phyloP scores from a whole-genome alignment of 2,329 filamentous ascomycete species.

The Neonectria punicea region DNA sequence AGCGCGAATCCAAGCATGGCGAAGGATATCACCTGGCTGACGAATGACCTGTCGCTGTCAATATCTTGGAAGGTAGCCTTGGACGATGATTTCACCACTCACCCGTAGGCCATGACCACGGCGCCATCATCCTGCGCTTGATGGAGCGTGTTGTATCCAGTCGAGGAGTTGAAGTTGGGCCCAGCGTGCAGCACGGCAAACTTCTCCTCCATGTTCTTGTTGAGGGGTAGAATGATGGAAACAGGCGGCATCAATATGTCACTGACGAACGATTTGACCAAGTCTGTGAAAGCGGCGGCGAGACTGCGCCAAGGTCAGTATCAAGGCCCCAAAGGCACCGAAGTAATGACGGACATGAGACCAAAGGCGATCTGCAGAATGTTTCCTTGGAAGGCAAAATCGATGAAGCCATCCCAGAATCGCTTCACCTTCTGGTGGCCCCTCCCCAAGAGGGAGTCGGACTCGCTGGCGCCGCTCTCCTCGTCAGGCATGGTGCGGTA shows the following conservation, averaged over 20 bases:
- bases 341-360: conserved; percentile 67
- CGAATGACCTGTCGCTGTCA: conserved; percentile 59
- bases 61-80: neutral
- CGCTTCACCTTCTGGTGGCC: conserved; percentile 60
- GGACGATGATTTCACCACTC: conserved; percentile 35
- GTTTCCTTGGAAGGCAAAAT: conserved; percentile 80
- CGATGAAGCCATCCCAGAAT: conserved; percentile 72
- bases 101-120: conserved; percentile 78
- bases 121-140: conserved; percentile 78
- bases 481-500: conserved; percentile 49
- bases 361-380: conserved; percentile 81
- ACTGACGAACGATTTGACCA: conserved; percentile 77
- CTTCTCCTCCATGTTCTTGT: conserved; percentile 78
- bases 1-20: conserved; percentile 71
- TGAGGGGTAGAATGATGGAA: conserved; percentile 74
- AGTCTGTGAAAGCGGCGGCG: conserved; percentile 75
- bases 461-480: conserved; percentile 48
- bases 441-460: conserved; percentile 56
- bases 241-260: conserved; percentile 77
- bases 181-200: conserved; percentile 73
- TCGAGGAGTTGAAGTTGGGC: conserved; percentile 59
- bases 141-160: conserved; percentile 75
- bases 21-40: conserved; percentile 74
- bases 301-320: conserved; percentile 57
- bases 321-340: neutral